Percentiles rank a stretch among this genome's conserved stretches.
Evolutionary conservation across 371 early-diverging fungal species (phyloP).

Genomic region (Mortierella sp.): DNA sequence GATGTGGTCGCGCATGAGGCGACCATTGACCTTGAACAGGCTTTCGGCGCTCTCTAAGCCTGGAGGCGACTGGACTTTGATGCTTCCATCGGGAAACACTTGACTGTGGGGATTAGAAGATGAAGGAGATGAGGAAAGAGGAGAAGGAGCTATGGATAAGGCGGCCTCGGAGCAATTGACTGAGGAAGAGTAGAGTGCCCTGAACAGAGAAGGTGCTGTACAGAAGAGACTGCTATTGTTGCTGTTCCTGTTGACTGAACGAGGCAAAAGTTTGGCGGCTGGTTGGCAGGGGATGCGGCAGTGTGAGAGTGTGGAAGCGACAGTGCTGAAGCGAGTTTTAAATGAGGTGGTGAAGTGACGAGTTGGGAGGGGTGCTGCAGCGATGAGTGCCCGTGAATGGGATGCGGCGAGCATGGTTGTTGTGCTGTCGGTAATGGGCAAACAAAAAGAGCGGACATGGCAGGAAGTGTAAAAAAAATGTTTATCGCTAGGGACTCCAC

Average conservation of each 20-base stretch:
- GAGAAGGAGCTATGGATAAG: neutral
- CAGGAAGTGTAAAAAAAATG: neutral
- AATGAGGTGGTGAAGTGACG: constrained; percentile 10
- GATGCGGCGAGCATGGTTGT: constrained; percentile 16
- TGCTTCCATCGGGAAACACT: constrained; percentile 24
- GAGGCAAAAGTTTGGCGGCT: neutral
- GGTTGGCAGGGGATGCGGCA: neutral
- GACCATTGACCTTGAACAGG: constrained; percentile 20
- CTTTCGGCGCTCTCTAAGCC: neutral
- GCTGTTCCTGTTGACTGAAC: neutral
- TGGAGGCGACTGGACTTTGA: constrained; percentile 15
- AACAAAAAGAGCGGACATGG: neutral
- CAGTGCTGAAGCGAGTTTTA: neutral
- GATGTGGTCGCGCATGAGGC: constrained; percentile 39
- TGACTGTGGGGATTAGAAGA: constrained; percentile 21
- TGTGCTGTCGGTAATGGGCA: neutral
- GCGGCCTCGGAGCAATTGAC: neutral
- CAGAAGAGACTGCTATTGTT: neutral
- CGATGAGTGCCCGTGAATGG: constrained; percentile 18
- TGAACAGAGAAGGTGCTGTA: neutral
- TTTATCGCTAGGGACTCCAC: neutral
- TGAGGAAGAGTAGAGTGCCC: neutral
- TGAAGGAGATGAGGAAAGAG: neutral
- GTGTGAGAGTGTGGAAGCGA: neutral
- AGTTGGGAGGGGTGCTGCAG: neutral